phyloP scores from a whole-genome alignment of 2,329 filamentous ascomycete genomes.

The Aotearoamyces nothofagi region DNA sequence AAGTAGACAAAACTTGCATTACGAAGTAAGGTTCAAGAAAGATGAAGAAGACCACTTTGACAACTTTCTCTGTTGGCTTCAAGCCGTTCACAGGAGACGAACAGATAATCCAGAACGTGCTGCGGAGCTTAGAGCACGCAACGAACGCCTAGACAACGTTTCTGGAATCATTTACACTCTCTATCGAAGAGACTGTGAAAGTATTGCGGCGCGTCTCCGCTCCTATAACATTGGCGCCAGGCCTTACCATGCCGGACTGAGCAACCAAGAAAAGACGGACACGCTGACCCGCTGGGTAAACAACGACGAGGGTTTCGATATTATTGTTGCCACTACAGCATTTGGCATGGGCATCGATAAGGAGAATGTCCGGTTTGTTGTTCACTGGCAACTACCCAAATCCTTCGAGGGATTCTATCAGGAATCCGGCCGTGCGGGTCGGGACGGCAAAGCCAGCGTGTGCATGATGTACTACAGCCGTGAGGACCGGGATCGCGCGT shows the following conservation, averaged over 20 bases:
- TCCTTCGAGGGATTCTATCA: constrained; percentile 95
- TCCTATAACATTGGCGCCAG: constrained; percentile 57
- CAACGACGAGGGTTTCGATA: constrained; percentile 64
- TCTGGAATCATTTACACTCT: constrained; percentile 71
- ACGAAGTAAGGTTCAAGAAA: constrained; percentile 72
- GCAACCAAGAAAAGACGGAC: constrained; percentile 53
- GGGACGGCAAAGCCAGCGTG: constrained; percentile 73
- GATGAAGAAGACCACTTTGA: constrained; percentile 59
- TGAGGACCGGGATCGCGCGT: constrained; percentile 68
- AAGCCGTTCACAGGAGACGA: constrained; percentile 55
- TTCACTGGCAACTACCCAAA: constrained; percentile 88
- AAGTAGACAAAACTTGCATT: constrained; percentile 71
- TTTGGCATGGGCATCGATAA: constrained; percentile 99
- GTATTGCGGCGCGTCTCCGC: constrained; percentile 48
- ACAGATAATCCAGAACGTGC: constrained; percentile 37
- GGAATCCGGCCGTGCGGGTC: constrained; percentile 80
- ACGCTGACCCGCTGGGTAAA: constrained; percentile 58
- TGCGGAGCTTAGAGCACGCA: constrained; percentile 36
- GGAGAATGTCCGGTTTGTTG: constrained; percentile 82
- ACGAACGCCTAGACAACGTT: constrained; percentile 46
- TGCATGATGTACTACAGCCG: constrained; percentile 87
- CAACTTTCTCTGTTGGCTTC: constrained; percentile 66
- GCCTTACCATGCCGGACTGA: constrained; percentile 56
- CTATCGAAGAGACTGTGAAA: constrained; percentile 60
- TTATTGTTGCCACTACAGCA: constrained; percentile 89